phyloP scores from a whole-genome alignment of 805 yeast species.

The Spathaspora arborariae region DNA sequence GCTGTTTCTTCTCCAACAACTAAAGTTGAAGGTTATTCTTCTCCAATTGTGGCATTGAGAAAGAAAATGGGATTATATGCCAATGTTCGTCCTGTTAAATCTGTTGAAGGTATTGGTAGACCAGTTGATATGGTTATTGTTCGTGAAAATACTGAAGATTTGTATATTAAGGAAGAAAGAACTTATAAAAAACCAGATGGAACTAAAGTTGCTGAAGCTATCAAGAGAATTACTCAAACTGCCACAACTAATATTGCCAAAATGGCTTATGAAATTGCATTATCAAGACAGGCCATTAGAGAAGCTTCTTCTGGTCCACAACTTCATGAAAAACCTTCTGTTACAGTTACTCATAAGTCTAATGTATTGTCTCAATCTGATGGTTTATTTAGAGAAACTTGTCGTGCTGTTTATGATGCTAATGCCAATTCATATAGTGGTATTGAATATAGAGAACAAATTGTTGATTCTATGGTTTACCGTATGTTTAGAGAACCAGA shows the following conservation, averaged over 20 bases:
- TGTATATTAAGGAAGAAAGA: constrained; percentile 91
- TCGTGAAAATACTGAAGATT: constrained; percentile 97
- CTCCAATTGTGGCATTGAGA: constrained; percentile 98
- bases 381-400: constrained; percentile 92
- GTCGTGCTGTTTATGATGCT: constrained; percentile 55
- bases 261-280: constrained; percentile 89
- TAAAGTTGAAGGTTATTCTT: constrained; percentile 94
- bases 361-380: constrained; percentile 90
- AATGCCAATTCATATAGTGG: constrained; percentile 55
- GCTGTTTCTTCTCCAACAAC: constrained; percentile 94
- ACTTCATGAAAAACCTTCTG: constrained; percentile 49
- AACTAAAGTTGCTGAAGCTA: constrained; percentile 91
- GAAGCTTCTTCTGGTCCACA: constrained; percentile 37
- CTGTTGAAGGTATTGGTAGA: constrained; percentile 79
- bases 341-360: constrained; percentile 95
- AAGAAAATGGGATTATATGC: constrained; percentile 93
- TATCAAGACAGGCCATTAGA: constrained; percentile 82
- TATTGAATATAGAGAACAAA: constrained; percentile 84
- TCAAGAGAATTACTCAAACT: constrained; percentile 87
- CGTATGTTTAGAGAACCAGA: constrained; percentile 98
- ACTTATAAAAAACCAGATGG: constrained; percentile 75
- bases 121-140: constrained; percentile 97
- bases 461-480: constrained; percentile 99
- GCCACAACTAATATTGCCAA: constrained; percentile 86
- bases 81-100: constrained; percentile 95